Evolutionary conservation across 2,329 filamentous ascomycete species (phyloP).

Genomic region (Penicillium polonicum): DNA sequence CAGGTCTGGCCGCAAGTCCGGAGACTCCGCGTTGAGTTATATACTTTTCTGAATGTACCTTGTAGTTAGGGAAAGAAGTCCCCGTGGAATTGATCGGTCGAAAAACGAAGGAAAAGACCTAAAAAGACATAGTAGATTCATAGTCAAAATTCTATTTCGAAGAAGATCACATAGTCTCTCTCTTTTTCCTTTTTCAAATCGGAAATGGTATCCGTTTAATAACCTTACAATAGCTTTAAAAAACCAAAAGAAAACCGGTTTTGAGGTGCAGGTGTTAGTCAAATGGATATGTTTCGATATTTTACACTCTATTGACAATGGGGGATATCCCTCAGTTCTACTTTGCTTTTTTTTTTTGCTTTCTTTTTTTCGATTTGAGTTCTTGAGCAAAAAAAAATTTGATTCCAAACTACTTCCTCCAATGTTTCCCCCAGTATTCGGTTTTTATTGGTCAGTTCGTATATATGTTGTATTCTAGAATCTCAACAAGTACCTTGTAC

Average conservation of each 20-base stretch:
- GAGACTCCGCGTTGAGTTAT: not conserved
- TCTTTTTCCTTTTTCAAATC: not conserved
- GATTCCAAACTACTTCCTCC: not conserved
- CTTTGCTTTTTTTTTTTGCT: not conserved
- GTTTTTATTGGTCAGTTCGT: not conserved
- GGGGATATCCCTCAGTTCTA: not conserved
- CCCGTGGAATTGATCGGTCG: not conserved
- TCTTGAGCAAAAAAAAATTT: not conserved
- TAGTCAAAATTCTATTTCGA: too few species aligned
- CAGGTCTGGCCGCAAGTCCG: not conserved
- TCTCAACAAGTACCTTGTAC: not conserved
- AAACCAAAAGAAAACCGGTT: not conserved
- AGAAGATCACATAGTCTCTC: too few species aligned
- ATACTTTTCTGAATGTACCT: not conserved
- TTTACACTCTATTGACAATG: too few species aligned
- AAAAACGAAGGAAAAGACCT: not conserved
- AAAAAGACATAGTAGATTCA: too few species aligned
- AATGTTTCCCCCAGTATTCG: too few species aligned
- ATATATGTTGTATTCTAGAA: not conserved
- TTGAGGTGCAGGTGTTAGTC: not conserved
- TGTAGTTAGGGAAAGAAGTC: not conserved
- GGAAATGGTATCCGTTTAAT: conserved; percentile 1
- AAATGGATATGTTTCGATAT: not conserved
- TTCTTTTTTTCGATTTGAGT: not conserved
- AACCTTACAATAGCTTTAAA: not conserved